These are phyloP conservation scores for Candida manassasensis DNA, from an alignment of 805 yeast genomes.

Conservation along the genomic window DNA sequence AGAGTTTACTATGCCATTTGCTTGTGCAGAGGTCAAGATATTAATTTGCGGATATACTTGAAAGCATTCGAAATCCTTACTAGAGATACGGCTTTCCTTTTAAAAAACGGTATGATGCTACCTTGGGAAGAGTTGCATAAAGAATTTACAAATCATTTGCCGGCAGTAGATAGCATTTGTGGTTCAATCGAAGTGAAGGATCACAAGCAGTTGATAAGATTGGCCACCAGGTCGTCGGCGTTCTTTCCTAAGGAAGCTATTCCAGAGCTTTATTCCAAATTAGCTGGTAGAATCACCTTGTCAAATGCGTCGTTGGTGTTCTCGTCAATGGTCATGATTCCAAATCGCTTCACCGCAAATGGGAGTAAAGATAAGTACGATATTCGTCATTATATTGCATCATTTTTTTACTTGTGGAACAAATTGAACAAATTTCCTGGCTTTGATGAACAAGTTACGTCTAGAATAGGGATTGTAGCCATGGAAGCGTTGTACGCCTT, in stretches of 20 bases:
- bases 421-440: constrained; percentile 44
- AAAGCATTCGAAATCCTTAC: constrained; percentile 58
- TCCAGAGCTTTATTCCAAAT: constrained; percentile 45
- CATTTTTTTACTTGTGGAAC: constrained; percentile 71
- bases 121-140: constrained; percentile 48
- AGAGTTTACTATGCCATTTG: constrained; percentile 68
- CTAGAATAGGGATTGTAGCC: constrained; percentile 59
- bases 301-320: constrained; percentile 49
- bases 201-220: constrained; percentile 42
- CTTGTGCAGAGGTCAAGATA: constrained; percentile 65
- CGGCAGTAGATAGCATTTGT: constrained; percentile 38
- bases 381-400: constrained; percentile 55
- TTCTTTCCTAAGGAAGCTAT: constrained; percentile 50
- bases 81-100: constrained; percentile 40
- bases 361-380: constrained; percentile 30
- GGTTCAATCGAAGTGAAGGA: constrained; percentile 46
- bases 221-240: constrained; percentile 50
- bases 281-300: constrained; percentile 50
- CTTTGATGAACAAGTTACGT: constrained; percentile 61
- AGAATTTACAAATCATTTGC: constrained; percentile 30
- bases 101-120: constrained; percentile 37
- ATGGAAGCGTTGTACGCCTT: constrained; percentile 39
- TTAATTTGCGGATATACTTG: constrained; percentile 56
- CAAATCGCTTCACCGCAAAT: constrained; percentile 33
- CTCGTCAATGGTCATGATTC: constrained; percentile 52